These are phyloP conservation scores for Claviceps capensis DNA, from an alignment of 2,329 filamentous ascomycete genomes.

Conservation along the genomic window DNA sequence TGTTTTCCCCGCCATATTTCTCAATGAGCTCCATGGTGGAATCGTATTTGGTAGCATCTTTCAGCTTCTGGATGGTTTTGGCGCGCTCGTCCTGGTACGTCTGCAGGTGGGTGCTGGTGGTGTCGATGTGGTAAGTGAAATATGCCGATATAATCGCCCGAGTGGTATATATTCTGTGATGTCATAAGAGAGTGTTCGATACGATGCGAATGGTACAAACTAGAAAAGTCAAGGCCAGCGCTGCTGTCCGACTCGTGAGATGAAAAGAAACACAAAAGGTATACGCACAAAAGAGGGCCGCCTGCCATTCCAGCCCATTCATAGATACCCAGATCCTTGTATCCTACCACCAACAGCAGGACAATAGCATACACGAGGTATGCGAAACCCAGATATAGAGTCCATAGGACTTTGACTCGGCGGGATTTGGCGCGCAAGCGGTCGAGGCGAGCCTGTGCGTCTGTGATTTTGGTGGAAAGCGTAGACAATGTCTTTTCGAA, in stretches of 20 bases:
- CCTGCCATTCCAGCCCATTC: conserved; percentile 72
- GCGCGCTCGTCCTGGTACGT: conserved; percentile 65
- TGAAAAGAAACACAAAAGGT: neutral
- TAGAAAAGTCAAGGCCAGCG: neutral
- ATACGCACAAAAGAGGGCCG: conserved; percentile 59
- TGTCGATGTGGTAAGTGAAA: conserved; percentile 71
- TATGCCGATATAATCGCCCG: conserved; percentile 53
- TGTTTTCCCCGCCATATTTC: conserved; percentile 70
- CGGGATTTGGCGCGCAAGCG: conserved; percentile 56
- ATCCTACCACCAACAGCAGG: conserved; percentile 71
- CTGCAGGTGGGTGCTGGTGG: conserved; percentile 55
- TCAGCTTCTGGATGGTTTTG: conserved; percentile 84
- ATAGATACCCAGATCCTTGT: conserved; percentile 57
- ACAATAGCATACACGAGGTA: conserved; percentile 82
- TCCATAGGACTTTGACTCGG: conserved; percentile 73
- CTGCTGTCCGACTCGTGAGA: too few species aligned
- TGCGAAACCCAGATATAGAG: conserved; percentile 77
- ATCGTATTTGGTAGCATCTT: conserved; percentile 90
- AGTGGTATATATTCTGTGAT: conserved; percentile 62
- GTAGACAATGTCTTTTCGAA: conserved; percentile 85
- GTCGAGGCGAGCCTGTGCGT: conserved; percentile 61
- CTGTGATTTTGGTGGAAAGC: conserved; percentile 70
- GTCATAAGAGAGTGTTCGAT: neutral
- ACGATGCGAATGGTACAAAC: too few species aligned
- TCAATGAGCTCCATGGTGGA: conserved; percentile 85